These are phyloP conservation scores for Botrytis tulipae DNA, from an alignment of 2,329 filamentous ascomycete species.

Conservation along the genomic window DNA sequence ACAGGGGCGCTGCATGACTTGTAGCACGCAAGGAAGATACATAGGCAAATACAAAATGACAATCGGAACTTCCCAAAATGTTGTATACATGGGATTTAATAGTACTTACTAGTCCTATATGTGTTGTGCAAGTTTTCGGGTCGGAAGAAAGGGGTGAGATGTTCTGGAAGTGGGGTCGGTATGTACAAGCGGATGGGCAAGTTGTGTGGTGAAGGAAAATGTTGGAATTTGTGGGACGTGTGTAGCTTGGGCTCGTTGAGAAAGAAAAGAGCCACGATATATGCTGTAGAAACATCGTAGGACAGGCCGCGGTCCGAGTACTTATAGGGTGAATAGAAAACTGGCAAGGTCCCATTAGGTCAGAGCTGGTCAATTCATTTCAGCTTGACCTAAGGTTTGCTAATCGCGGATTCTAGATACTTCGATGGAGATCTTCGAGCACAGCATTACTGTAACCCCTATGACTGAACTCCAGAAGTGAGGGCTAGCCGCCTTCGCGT, in stretches of 20 bases:
- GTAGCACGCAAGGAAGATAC: background rate
- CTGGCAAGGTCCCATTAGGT: background rate
- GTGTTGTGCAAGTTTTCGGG: background rate
- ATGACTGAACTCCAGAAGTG: background rate
- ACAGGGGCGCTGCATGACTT: conserved; percentile 7
- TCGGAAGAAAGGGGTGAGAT: background rate
- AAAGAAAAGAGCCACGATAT: background rate
- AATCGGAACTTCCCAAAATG: background rate
- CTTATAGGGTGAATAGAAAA: too few species aligned
- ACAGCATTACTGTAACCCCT: background rate
- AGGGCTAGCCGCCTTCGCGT: background rate
- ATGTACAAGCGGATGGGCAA: background rate
- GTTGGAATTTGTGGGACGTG: background rate
- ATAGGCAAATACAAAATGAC: background rate
- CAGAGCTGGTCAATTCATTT: background rate
- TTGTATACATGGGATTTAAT: background rate
- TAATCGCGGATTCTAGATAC: background rate
- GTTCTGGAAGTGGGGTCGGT: conserved; percentile 3
- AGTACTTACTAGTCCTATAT: background rate
- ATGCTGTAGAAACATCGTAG: background rate
- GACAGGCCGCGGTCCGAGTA: background rate
- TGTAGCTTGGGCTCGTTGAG: background rate
- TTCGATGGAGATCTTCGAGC: background rate
- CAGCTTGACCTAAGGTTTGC: background rate
- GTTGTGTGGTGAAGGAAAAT: background rate